Base-by-base conservation (phyloP, 805 yeast genomes). In the Ogataea pilisensis region DNA sequence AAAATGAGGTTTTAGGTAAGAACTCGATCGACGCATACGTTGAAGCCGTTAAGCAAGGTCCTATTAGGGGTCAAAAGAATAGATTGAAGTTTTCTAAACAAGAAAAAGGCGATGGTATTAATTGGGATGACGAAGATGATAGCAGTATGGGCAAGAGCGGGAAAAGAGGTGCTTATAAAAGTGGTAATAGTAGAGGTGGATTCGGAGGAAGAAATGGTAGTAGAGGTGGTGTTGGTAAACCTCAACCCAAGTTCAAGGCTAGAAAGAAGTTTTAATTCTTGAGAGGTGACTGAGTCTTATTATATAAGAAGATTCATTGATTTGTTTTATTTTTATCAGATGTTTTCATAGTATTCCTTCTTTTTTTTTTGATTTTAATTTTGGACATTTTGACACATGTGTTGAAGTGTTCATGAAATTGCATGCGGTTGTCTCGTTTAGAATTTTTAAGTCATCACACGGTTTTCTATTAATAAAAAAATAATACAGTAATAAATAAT, bases 11-110 rank as follows among this genome's bases (percentile, higher is more conserved):
- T 4, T 29, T 48, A 19, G 65, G 66, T 19, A 63, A 65, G 21
- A 66, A 69, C 34, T 95, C 96, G 14, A 77, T 91, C 49, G 85
- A 85, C 58, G 98, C 97, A 0, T 93, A 93, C 61, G 76, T 89
- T 50, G 96, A 89, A 47, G 99, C 99, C 6, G 88, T 93, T 19
- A 83, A 78, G 61, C 85, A 84, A 53, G 97, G 93, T 19, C 98
- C 98, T 24, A 80, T 89, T 3, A 82, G 96, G 64, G 96, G 97
- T 43, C 96, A 87, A 70, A 80, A 78, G 68, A 90, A 90, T 64
- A 88, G 80, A 68, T 76, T 91, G 73, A 91, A 89, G 66, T 91
- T 79, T 69, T 86, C 84, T 66, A 50, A 53, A 35, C 44, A 46
- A 26, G 45, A 74, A 18, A 78, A 75, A 28, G 76, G 70, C 35